A percentile compares a stretch with the other conserved stretches of the same genome.
Evolutionary conservation across 176 grass and related monocot genomes (phyloP).

Genomic region (Sorghum bicolor): Sorghum_bicolor_NCBIv3 NC_012872.2:473501-474000

Average conservation of each 20-base stretch:
- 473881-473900: neutral
- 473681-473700: conserved; percentile 36
- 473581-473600: conserved; percentile 43
- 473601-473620: conserved; percentile 39
- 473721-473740: conserved; percentile 48
- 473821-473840: neutral
- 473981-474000: neutral
- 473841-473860: neutral
- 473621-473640: conserved; percentile 39
- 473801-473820: neutral
- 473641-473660: conserved; percentile 34
- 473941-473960: neutral
- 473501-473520: neutral
- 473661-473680: conserved; percentile 49
- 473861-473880: neutral
- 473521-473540: neutral
- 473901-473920: neutral
- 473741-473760: conserved; percentile 24
- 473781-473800: conserved; percentile 33
- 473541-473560: neutral
- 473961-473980: neutral
- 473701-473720: neutral
- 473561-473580: neutral
- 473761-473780: conserved; percentile 52
- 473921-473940: neutral